These are phyloP conservation scores for Parmelia sp. DNA, from an alignment of 495 filamentous ascomycete species.

Conservation along the genomic window DNA sequence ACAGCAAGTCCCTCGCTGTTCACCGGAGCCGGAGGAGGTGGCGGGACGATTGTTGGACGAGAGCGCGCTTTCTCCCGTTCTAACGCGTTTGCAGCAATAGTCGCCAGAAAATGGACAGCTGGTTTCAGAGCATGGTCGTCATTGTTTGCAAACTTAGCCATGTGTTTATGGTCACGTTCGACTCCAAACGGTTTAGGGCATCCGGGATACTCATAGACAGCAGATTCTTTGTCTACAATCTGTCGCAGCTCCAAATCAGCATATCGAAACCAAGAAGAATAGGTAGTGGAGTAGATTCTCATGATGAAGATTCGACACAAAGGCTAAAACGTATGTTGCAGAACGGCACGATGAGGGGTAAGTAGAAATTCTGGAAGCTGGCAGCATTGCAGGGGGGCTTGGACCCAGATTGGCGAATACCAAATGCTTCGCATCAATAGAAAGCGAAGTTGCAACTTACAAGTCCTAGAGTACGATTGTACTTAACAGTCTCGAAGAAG, in stretches of 20 bases:
- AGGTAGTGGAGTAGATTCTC: background rate
- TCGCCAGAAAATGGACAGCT: background rate
- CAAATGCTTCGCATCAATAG: background rate
- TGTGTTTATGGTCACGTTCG: background rate
- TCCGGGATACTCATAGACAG: background rate
- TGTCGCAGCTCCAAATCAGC: background rate
- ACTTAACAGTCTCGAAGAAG: slow-evolving; percentile 1
- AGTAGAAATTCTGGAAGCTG: background rate
- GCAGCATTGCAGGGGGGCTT: background rate
- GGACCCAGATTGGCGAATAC: background rate
- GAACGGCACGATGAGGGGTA: background rate
- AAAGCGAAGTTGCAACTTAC: background rate
- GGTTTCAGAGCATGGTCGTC: background rate
- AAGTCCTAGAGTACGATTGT: background rate
- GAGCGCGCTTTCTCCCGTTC: background rate
- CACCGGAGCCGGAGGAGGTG: background rate
- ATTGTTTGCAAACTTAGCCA: background rate
- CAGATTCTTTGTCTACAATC: slow-evolving; percentile 5
- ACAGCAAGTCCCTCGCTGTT: background rate
- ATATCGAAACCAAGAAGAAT: too few species aligned
- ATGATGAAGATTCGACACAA: background rate
- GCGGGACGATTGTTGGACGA: background rate
- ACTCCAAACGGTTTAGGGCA: background rate
- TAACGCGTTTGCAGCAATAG: background rate
- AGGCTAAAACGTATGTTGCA: background rate